Base-by-base conservation (phyloP, 345 rosid species). In the Lepidium africanum region DNA sequence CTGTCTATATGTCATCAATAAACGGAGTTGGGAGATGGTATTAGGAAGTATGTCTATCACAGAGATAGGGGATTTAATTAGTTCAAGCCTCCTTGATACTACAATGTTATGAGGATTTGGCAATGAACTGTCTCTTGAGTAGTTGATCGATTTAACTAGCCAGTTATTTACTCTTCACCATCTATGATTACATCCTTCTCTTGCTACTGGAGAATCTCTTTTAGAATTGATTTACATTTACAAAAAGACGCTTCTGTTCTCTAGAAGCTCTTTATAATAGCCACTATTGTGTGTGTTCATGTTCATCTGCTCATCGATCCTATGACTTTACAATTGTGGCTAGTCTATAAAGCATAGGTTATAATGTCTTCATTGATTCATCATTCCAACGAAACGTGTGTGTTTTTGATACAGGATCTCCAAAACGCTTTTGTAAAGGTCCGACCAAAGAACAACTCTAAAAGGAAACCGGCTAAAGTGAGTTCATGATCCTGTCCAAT, bases 381-480 rank as follows among this genome's bases (percentile, higher is more conserved):
- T 68, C 27, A 30, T 58, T 72, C 16, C 10, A 19, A 37, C 2
- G 17, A 54, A 54, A 58, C 33, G 5, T n/a, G 42, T 65, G 51
- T 25, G 23, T 13, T 41, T 41, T 59, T 37, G 48, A 57, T 73
- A 56, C 65, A 76, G 80, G 80, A 76, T 27, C 41, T 76, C 12
- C 64, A 59, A 71, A 66, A 54, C 27, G 76, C 76, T 71, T 71
- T 76, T 39, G 51, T 76, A 12, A 76, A 76, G 69, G 59, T 76
- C 64, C 58, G 79, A 10, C 79, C 58, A 17, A 76, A 51, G 21
- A 76, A 76, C 67, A 76, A 76, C 51, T 76, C 76, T 37, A 76
- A 76, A 59, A 65, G 21, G 73, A 73, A 58, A 48, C 72, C 60
- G 10, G 68, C 17, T 58, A 50, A 73, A 59, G 57, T 54, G 42